Percentiles rank a stretch among this genome's conserved stretches.
Conservation (phyloP, 1,139 yeast species). For the Taphrina wiesneri region DNA sequence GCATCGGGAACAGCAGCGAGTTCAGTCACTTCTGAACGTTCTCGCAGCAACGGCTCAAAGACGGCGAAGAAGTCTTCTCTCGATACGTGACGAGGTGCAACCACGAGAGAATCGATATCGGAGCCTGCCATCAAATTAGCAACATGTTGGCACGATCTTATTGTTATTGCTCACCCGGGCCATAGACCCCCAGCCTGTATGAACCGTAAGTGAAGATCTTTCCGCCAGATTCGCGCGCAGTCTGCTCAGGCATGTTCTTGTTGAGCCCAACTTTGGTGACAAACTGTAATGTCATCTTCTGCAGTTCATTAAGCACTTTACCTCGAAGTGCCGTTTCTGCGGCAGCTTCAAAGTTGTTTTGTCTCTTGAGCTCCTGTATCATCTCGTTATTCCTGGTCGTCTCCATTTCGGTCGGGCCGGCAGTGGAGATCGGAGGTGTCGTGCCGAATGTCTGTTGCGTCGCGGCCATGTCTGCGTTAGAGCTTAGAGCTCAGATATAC, state of each 20-base stretch:
- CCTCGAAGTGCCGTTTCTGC: conserved; percentile 56
- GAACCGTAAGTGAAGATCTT: conserved; percentile 95
- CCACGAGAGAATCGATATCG: conserved; percentile 93
- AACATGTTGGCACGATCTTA: background rate
- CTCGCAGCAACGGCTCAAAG: conserved; percentile 65
- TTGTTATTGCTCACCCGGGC: conserved; percentile 54
- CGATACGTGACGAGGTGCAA: conserved; percentile 93
- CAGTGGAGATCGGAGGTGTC: conserved; percentile 82
- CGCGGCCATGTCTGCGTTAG: background rate
- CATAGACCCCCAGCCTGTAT: conserved; percentile 89
- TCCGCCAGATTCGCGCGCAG: conserved; percentile 97
- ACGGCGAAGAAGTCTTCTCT: conserved; percentile 84
- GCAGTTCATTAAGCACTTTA: conserved; percentile 68
- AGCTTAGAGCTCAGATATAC: background rate
- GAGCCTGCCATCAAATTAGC: conserved; percentile 56
- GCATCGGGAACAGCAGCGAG: conserved; percentile 95
- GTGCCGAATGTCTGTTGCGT: conserved; percentile 59
- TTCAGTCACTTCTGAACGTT: conserved; percentile 80
- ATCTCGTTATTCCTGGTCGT: conserved; percentile 69
- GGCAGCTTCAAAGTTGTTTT: conserved; percentile 82
- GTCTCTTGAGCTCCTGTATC: conserved; percentile 74
- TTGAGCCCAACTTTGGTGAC: conserved; percentile 75
- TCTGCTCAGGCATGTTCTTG: conserved; percentile 93
- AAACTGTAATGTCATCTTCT: conserved; percentile 72
- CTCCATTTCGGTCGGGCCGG: conserved; percentile 82